Percentiles rank a stretch among this genome's conserved stretches.
Conservation (phyloP, 1,139 yeast genomes). For the Spathaspora sp. region DNA sequence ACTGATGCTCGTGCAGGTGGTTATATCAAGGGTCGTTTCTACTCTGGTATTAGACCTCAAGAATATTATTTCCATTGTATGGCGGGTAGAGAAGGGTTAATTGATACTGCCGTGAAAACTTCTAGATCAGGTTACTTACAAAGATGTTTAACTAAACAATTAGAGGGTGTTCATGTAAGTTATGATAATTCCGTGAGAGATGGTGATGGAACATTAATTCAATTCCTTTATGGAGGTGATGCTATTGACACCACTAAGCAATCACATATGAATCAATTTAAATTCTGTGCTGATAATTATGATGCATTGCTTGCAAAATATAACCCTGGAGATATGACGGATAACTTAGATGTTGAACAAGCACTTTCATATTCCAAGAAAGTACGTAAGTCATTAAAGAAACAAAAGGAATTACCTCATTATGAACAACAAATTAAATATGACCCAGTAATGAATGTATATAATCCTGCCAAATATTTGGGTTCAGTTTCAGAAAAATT, state of each 20-base stretch:
- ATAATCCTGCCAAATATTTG: slow-evolving; percentile 82
- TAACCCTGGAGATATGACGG: slow-evolving; percentile 76
- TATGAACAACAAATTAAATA: slow-evolving; percentile 64
- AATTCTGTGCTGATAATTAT: slow-evolving; percentile 89
- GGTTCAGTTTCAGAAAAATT: slow-evolving; percentile 94
- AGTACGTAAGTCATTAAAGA: slow-evolving; percentile 70
- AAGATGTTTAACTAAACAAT: slow-evolving; percentile 96
- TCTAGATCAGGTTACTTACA: slow-evolving; percentile 98
- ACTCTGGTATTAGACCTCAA: slow-evolving; percentile 98
- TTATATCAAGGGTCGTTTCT: slow-evolving; percentile 94
- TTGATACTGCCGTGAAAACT: slow-evolving; percentile 99
- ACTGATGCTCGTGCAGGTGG: slow-evolving; percentile 99
- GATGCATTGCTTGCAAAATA: slow-evolving; percentile 84
- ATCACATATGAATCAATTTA: slow-evolving; percentile 90
- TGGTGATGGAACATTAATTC: slow-evolving; percentile 90
- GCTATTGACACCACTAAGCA: slow-evolving; percentile 92
- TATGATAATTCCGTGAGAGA: slow-evolving; percentile 97
- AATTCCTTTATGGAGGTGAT: slow-evolving; percentile 97
- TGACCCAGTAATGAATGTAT: slow-evolving; percentile 86
- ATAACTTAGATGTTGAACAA: slow-evolving; percentile 75
- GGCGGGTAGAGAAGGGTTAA: slow-evolving; percentile 99
- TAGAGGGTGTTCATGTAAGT: slow-evolving; percentile 93
- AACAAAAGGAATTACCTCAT: slow-evolving; percentile 63
- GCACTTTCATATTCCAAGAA: slow-evolving; percentile 83
- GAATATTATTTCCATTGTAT: slow-evolving; percentile 99